A percentile compares a stretch with the other conserved stretches of the same genome.
phyloP scores from a whole-genome alignment of 2,329 filamentous ascomycete species.

The Aspergillus proliferans region DNA sequence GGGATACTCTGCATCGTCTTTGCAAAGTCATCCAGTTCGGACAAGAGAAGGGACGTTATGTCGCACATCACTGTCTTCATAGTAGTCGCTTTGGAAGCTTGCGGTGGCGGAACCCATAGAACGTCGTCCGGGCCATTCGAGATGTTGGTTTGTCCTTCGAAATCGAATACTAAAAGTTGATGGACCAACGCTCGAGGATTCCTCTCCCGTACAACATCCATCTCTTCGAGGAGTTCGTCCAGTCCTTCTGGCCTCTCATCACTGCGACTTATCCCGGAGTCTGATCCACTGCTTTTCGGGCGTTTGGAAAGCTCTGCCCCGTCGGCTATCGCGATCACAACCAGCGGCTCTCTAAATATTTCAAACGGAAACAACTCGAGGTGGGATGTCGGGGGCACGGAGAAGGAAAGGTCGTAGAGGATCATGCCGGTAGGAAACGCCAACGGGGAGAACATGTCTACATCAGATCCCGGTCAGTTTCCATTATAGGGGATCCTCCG shows the following conservation, averaged over 20 bases:
- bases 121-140: conserved; percentile 58
- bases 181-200: conserved; percentile 73
- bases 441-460: conserved; percentile 90
- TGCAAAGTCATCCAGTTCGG: conserved; percentile 68
- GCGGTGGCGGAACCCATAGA: conserved; percentile 61
- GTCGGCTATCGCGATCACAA: conserved; percentile 79
- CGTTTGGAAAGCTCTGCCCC: conserved; percentile 57
- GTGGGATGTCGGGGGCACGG: conserved; percentile 72
- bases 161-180: conserved; percentile 75
- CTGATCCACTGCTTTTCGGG: conserved; percentile 7
- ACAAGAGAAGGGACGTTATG: conserved; percentile 65
- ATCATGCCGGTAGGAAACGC: conserved; percentile 81
- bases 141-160: conserved; percentile 50
- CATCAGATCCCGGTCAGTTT: neutral
- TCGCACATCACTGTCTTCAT: conserved; percentile 77
- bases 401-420: conserved; percentile 79
- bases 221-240: conserved; percentile 50
- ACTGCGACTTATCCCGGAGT: conserved; percentile 7
- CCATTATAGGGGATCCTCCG: neutral
- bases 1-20: conserved; percentile 67
- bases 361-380: conserved; percentile 82
- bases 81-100: conserved; percentile 67
- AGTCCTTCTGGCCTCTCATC: conserved; percentile 28
- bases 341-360: conserved; percentile 75
- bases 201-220: conserved; percentile 64